Evolutionary conservation across 495 filamentous ascomycete species (phyloP).

Genomic region (Aspergillus nanangensis): DNA sequence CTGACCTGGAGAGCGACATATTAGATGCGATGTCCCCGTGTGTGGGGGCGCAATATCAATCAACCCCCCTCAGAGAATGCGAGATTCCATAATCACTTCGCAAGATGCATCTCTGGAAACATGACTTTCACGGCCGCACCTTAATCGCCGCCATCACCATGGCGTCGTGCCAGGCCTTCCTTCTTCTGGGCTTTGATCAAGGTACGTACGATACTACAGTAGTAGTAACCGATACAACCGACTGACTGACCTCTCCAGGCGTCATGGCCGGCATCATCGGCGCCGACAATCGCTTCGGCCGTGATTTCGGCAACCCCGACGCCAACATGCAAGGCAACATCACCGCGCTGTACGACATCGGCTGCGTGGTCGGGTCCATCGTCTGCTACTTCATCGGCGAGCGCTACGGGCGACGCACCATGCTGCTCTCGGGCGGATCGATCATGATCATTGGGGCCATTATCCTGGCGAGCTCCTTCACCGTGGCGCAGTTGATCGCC

Average conservation of each 20-base stretch:
- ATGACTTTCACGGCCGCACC: constrained; percentile 17
- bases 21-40: no score
- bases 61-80: no score
- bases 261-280: constrained; percentile 36
- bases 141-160: constrained; percentile 17
- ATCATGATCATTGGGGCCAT: constrained; percentile 40
- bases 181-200: constrained; percentile 35
- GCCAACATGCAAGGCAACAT: constrained; percentile 39
- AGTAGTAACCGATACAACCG: background rate
- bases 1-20: no score
- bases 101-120: constrained; percentile 23
- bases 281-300: constrained; percentile 33
- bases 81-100: no score
- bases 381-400: constrained; percentile 38
- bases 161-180: constrained; percentile 32
- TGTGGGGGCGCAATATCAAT: no score
- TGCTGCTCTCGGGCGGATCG: constrained; percentile 34
- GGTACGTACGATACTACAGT: constrained; percentile 5
- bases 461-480: constrained; percentile 43
- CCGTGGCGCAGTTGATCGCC: constrained; percentile 43
- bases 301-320: constrained; percentile 34
- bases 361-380: constrained; percentile 41
- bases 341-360: constrained; percentile 44
- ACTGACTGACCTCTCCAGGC: constrained; percentile 5
- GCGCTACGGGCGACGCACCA: constrained; percentile 35